Base-by-base conservation (phyloP, 108 stramenopile genomes). In the Nitzschia sp. region DNA sequence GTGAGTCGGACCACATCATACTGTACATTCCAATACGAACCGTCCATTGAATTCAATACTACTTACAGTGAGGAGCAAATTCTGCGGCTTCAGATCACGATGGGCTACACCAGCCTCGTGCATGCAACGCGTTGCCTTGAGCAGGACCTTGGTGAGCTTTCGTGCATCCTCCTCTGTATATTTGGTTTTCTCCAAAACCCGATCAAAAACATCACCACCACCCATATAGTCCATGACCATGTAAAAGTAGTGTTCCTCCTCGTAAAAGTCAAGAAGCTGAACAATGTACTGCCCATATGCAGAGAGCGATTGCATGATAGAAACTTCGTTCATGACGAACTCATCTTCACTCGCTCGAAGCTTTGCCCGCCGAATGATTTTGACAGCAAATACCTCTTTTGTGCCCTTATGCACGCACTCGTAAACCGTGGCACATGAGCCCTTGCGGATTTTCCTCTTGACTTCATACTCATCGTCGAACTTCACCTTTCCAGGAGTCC, bases 171-270 rank as follows among this genome's bases (percentile, higher is more conserved):
- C 80, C 76, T 99, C 98, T 22, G 81, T 87, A 68, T 97, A 97
- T 33, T 69, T 75, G 53, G 76, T 79, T 72, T 85, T 87, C 23
- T 77, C 66, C 6, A 88, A 74, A 69, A 99, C 91, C 31, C 89
- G 86, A 73, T 96, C 92, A 53, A 98, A 94, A 1, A 99, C 87
- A 77, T 98, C 96, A 47, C 98, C 97, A 28, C 96, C 97, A 21
- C 73, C 76, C 72, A 89, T 82, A 31, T 78, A 81, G 59, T 98
- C 94, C 75, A 93, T 89, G 6, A 98, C 93, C 48, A 98, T 73
- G 66, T 91, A 98, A 56, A 90, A 95, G 45, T 83, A 72, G 5
- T 77, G 79, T 21, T 72, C 69, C 41, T 94, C 94, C 62, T 97
- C 92, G 76, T 91, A 94, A 78, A 96, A 97, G 58, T 96, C 98